Evolutionary conservation across 441 rosid genomes (phyloP), one percentile per base, ranked within the genome.

Genomic region (Eruca vesicaria): DNA sequence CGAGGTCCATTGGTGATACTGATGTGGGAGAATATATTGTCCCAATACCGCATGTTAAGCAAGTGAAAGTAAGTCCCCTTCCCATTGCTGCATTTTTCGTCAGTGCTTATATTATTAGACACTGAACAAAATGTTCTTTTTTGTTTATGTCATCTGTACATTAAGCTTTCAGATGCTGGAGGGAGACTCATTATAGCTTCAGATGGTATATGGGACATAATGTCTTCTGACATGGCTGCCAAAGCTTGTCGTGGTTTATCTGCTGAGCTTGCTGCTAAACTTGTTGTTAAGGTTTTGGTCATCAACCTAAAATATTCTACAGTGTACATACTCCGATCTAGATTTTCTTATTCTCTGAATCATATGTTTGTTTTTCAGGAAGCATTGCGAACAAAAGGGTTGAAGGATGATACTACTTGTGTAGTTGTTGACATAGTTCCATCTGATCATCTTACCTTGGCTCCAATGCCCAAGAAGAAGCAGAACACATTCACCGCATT

Each of bases 371-470:
- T 12, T 71, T 52, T 19, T 2, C 57, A 96, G 99, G 99, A 94
- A 72, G 99, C 99, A 66, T 82, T 94, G 79, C 85, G 99, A 82
- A 86, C 98, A 74, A 89, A 98, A 86, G 99, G 98, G 67, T 84
- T 96, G 81, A 96, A 96, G 82, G 99, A 96, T 79, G 99, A 96
- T 83, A 96, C 99, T 26, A 96, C 99, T 38, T 96, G 99, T 82
- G 83, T 96, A 70, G 99, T 96, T 82, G 99, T 96, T 82, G 99
- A 96, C 83, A 87, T 96, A 55, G 86, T 93, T 82, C 99, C 98
- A 63, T 88, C 87, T 9, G 97, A 88, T 83, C 82, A 77, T 64
- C 98, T 92, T 3, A 74, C 89, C 78, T 80, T 87, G 36, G 91
- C 97, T 71, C 82, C 80, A 53, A 70, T 78, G n/a, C 97, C 92